Conservation (phyloP, 2,329 filamentous ascomycete genomes). For the Rosellinia necatrix region DNA sequence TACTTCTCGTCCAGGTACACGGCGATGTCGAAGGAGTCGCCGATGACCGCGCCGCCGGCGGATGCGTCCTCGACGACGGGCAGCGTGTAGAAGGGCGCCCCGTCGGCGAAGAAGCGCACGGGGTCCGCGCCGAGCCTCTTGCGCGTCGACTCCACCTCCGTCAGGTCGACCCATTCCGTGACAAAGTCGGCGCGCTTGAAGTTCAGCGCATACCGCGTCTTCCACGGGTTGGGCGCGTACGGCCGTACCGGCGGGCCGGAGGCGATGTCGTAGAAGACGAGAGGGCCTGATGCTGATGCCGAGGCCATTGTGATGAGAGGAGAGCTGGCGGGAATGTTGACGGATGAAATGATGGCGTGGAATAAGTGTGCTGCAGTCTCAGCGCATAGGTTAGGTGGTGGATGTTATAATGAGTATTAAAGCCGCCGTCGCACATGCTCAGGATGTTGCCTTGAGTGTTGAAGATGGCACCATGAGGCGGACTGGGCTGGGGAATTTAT, state of each 20-base stretch:
- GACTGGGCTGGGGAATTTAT: not conserved
- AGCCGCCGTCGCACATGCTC: not conserved
- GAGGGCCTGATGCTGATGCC: slow-evolving; percentile 26
- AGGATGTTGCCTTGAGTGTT: not conserved
- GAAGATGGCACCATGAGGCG: not conserved
- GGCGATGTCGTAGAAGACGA: slow-evolving; percentile 51
- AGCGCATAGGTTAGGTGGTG: not conserved
- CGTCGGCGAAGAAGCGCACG: slow-evolving; percentile 59
- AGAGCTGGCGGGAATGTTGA: not conserved
- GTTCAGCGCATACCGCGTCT: slow-evolving; percentile 46
- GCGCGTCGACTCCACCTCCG: slow-evolving; percentile 56
- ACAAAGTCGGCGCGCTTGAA: slow-evolving; percentile 45
- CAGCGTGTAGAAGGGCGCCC: slow-evolving; percentile 63
- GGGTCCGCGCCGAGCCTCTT: slow-evolving; percentile 51
- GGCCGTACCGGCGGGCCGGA: slow-evolving; percentile 39
- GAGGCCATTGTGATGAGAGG: slow-evolving; percentile 12
- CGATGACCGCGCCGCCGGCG: slow-evolving; percentile 48
- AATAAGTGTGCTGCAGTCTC: not conserved
- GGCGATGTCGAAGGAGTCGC: slow-evolving; percentile 71
- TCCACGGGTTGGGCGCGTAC: slow-evolving; percentile 43
- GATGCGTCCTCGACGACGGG: slow-evolving; percentile 57
- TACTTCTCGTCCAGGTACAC: slow-evolving; percentile 60
- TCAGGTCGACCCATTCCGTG: slow-evolving; percentile 56
- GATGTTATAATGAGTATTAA: not conserved
- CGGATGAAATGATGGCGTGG: not conserved